These are phyloP conservation scores for Rubus parviflorus DNA, from an alignment of 306 rosid species.

Conservation along the genomic window DNA sequence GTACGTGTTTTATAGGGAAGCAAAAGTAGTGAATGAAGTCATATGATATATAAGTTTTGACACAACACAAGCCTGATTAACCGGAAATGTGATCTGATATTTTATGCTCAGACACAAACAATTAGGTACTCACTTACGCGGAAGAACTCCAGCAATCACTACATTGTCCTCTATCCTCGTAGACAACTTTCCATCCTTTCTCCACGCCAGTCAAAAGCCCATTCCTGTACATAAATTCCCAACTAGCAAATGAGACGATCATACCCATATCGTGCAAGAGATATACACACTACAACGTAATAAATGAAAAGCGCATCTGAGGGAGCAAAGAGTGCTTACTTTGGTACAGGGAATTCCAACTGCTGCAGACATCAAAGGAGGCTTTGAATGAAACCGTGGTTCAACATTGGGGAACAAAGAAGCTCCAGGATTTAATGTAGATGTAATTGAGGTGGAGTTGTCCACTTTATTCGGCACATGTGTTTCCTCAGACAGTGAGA, in stretches of 20 bases:
- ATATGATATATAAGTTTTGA: neutral
- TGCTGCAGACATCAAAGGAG: slow-evolving; percentile 47
- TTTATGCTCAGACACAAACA: neutral
- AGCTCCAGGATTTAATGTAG: slow-evolving; percentile 50
- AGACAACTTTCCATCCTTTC: slow-evolving; percentile 35
- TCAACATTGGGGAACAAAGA: slow-evolving; percentile 51
- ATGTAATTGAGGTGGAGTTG: slow-evolving; percentile 36
- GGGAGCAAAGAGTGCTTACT: slow-evolving; percentile 43
- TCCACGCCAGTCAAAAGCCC: slow-evolving; percentile 30
- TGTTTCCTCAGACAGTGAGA: slow-evolving; percentile 69
- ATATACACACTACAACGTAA: slow-evolving; percentile 18
- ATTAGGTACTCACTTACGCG: slow-evolving; percentile 22
- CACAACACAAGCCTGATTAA: neutral
- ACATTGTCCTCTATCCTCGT: slow-evolving; percentile 14
- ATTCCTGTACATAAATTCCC: slow-evolving; percentile 21
- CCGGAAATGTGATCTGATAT: neutral
- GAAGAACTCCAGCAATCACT: slow-evolving; percentile 13
- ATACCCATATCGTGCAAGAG: slow-evolving; percentile 1
- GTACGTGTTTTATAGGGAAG: neutral
- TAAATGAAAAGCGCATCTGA: slow-evolving; percentile 24
- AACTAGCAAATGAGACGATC: slow-evolving; percentile 26
- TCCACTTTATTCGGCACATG: slow-evolving; percentile 44
- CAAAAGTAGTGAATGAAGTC: neutral
- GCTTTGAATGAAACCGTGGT: slow-evolving; percentile 51
- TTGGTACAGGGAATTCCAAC: slow-evolving; percentile 56